These are phyloP conservation scores for Penicillium verhagenii DNA, from an alignment of 495 filamentous ascomycete genomes.

Conservation along the genomic window DNA sequence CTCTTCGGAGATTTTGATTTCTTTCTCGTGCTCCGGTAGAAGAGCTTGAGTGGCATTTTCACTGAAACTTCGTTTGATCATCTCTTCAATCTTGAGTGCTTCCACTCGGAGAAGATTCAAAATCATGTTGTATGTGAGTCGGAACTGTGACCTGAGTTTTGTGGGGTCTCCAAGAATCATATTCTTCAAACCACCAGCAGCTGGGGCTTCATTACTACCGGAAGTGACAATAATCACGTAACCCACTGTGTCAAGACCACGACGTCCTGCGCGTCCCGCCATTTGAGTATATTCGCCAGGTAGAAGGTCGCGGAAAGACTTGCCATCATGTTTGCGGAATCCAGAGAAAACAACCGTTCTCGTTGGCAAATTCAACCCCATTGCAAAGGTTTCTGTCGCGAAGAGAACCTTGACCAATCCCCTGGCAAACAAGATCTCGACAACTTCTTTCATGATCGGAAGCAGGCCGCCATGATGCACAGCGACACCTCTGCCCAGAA, in stretches of 20 bases:
- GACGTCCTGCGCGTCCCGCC: slow-evolving; percentile 90
- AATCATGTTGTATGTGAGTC: slow-evolving; percentile 99
- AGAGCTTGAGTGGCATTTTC: slow-evolving; percentile 98
- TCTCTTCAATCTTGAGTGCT: slow-evolving; percentile 97
- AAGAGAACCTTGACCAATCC: slow-evolving; percentile 96
- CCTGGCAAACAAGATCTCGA: slow-evolving; percentile 94
- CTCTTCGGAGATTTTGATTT: slow-evolving; percentile 88
- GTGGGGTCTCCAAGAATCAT: slow-evolving; percentile 98
- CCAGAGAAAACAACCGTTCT: slow-evolving; percentile 97
- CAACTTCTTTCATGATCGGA: slow-evolving; percentile 96
- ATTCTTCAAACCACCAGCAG: slow-evolving; percentile 71
- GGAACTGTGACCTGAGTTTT: slow-evolving; percentile 93
- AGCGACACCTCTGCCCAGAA: slow-evolving; percentile 84
- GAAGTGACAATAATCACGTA: slow-evolving; percentile 89
- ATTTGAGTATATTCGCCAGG: slow-evolving; percentile 99
- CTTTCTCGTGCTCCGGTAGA: slow-evolving; percentile 90
- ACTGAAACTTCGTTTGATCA: slow-evolving; percentile 99
- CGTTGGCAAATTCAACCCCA: slow-evolving; percentile 95
- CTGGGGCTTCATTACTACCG: slow-evolving; percentile 82
- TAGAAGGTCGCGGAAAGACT: slow-evolving; percentile 82
- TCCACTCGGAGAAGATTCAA: slow-evolving; percentile 93
- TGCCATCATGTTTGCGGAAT: slow-evolving; percentile 92
- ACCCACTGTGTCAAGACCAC: slow-evolving; percentile 88
- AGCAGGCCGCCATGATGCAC: slow-evolving; percentile 95
- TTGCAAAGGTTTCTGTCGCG: slow-evolving; percentile 97